Percentiles rank a stretch among this genome's conserved stretches.
These are phyloP conservation scores for Microthlaspi erraticum DNA, from an alignment of 345 rosid genomes.

Conservation along the genomic window DNA sequence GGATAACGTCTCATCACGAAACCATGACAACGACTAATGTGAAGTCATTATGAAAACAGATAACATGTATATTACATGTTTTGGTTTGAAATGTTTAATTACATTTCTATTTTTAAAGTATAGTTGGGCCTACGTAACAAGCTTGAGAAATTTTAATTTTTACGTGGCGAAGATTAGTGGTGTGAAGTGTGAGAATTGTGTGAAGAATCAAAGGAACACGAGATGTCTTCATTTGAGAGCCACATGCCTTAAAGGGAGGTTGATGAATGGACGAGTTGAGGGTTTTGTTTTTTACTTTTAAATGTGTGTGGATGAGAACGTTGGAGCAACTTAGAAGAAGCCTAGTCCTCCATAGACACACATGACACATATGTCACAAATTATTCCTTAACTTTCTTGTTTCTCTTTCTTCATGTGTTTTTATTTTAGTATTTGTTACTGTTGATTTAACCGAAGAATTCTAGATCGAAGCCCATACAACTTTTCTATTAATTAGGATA, in stretches of 20 bases:
- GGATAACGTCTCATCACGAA: slow-evolving; percentile 2
- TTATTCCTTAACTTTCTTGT: slow-evolving; percentile 7
- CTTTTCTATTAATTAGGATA: no score
- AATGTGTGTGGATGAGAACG: slow-evolving; percentile 32
- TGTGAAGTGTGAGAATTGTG: not conserved
- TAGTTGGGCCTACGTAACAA: slow-evolving; percentile 11
- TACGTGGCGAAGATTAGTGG: slow-evolving; percentile 36
- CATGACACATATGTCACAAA: not conserved
- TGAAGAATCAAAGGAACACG: slow-evolving; percentile 35
- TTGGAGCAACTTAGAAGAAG: slow-evolving; percentile 20
- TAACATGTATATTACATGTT: not conserved
- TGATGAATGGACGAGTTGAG: slow-evolving; percentile 10
- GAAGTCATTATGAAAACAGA: not conserved
- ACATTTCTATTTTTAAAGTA: not conserved
- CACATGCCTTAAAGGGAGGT: slow-evolving; percentile 29
- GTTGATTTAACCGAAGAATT: no score
- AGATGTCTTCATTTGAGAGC: slow-evolving; percentile 40
- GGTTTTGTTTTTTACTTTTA: slow-evolving; percentile 17
- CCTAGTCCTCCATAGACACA: slow-evolving; percentile 6
- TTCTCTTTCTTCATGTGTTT: not conserved
- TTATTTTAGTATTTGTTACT: not conserved
- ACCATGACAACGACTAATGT: not conserved
- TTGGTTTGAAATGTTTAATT: no score
- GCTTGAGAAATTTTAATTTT: not conserved
- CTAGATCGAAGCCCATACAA: no score